Conservation (phyloP, 2,329 filamentous ascomycete genomes). For the Colletotrichum brevisporum region DNA sequence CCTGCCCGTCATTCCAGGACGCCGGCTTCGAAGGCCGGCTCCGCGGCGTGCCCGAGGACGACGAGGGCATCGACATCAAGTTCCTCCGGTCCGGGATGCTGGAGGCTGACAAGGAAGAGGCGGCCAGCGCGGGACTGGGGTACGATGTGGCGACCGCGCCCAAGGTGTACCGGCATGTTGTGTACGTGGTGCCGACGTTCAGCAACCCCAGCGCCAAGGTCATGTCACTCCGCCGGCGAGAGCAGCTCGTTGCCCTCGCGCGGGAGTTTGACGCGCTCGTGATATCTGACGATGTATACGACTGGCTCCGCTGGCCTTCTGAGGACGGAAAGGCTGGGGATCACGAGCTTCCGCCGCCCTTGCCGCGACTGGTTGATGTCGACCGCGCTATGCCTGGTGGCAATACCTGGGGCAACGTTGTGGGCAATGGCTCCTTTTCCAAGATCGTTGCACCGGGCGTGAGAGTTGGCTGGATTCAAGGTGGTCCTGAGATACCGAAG, state of each 20-base stretch:
- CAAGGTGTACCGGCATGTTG: constrained; percentile 87
- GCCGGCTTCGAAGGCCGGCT: constrained; percentile 68
- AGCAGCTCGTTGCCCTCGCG: constrained; percentile 79
- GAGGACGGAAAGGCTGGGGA: not conserved
- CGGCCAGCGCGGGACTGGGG: not conserved
- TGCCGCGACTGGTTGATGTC: not conserved
- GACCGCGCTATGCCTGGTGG: not conserved
- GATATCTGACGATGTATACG: not conserved
- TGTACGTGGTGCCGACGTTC: constrained; percentile 91
- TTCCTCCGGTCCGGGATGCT: constrained; percentile 33
- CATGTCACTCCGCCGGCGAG: constrained; percentile 78
- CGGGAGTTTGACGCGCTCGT: constrained; percentile 80
- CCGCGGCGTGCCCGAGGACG: constrained; percentile 71
- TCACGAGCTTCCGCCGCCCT: not conserved
- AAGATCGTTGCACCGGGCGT: constrained; percentile 87
- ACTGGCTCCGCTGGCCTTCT: not conserved
- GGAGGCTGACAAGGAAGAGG: not conserved
- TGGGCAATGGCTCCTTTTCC: constrained; percentile 90
- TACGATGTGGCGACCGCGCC: constrained; percentile 40
- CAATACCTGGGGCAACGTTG: constrained; percentile 75
- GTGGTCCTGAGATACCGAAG: constrained; percentile 66
- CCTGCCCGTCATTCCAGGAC: constrained; percentile 74
- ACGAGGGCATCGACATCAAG: constrained; percentile 46
- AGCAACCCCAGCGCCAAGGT: constrained; percentile 89
- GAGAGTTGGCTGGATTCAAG: constrained; percentile 89